Evolutionary conservation across 768 basidiomycete species (phyloP).

Genomic region (Tremella mesenterica): DNA sequence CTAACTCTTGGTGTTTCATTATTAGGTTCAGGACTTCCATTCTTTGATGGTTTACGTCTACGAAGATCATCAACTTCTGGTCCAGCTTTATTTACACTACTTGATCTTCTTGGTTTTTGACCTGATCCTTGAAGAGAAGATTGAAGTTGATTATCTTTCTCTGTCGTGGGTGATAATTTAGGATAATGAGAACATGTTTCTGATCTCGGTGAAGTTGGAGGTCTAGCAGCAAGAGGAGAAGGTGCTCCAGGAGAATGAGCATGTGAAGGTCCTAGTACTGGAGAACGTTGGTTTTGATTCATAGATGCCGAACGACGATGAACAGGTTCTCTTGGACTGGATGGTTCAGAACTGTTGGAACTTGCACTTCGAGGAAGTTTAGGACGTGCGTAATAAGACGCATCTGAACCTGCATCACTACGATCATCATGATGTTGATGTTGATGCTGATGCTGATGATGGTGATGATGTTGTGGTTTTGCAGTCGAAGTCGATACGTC

Average conservation of each 20-base stretch:
- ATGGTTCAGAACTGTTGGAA: not conserved
- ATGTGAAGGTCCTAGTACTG: not conserved
- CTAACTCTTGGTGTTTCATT: too few species aligned
- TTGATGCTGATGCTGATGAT: constrained; percentile 8
- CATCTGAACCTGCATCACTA: constrained; percentile 6
- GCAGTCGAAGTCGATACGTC: not conserved
- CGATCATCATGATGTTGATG: constrained; percentile 2
- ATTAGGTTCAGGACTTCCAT: too few species aligned
- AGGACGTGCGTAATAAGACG: constrained; percentile 13
- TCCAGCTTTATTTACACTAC: too few species aligned
- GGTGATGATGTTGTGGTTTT: not conserved
- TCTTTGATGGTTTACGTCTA: too few species aligned
- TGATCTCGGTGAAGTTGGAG: not conserved
- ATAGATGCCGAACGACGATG: not conserved
- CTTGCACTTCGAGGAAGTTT: not conserved
- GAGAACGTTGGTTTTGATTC: not conserved
- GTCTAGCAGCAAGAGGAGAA: not conserved
- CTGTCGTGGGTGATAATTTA: not conserved
- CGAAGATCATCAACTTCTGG: too few species aligned
- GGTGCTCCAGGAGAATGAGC: not conserved
- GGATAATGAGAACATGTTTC: not conserved
- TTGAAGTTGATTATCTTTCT: too few species aligned
- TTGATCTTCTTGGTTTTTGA: too few species aligned
- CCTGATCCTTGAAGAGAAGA: too few species aligned
- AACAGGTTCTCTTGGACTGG: not conserved